Base-by-base conservation (phyloP, 306 rosid genomes). In the Comarum palustre region DNA sequence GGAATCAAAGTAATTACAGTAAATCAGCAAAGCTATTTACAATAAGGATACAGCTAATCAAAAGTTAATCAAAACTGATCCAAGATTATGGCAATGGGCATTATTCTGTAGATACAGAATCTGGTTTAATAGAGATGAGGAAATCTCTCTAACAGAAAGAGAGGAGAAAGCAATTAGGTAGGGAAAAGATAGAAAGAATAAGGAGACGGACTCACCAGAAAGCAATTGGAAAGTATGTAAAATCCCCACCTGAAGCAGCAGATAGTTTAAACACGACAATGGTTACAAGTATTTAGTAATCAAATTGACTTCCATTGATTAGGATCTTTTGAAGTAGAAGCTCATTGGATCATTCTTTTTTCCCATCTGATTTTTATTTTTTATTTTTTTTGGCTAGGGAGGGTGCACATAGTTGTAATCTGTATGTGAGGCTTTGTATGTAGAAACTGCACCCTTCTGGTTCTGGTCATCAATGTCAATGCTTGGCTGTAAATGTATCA, bases 191-290 rank as follows among this genome's bases (percentile, higher is more conserved):
- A 50, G 82, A 47, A 38, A 80, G 99, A 76, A 95, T 95, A 84
- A 82, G 84, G 84, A 85, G 46, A 61, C 86, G 97, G 39, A 89
- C 83, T 42, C 89, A 83, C 62, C 99, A 95, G 70, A 87, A 87
- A 81, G 97, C 86, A 6, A 87, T 95, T 38, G 99, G 99, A 47
- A 95, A 86, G 80, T 95, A 82, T 81, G 91, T 95, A 71, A 91
- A 90, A 82, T 97, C 99, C 11, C 89, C 85, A 22, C 97, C 96
- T 2, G 92, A 86, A 19, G 92, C 45, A 46, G 78, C 52, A 52
- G 91, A 75, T 76, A 75, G 24, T 72, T 80, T 86, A 64, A 88
- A 90, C 78, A 66, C 86, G 17, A 75, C 90, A n/a, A 9, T 82
- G 78, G 68, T 69, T 77, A 79, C 63, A 63, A 78, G 27, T 61